Conservation (phyloP, 768 basidiomycete species). For the Termitomyces sp. region DNA sequence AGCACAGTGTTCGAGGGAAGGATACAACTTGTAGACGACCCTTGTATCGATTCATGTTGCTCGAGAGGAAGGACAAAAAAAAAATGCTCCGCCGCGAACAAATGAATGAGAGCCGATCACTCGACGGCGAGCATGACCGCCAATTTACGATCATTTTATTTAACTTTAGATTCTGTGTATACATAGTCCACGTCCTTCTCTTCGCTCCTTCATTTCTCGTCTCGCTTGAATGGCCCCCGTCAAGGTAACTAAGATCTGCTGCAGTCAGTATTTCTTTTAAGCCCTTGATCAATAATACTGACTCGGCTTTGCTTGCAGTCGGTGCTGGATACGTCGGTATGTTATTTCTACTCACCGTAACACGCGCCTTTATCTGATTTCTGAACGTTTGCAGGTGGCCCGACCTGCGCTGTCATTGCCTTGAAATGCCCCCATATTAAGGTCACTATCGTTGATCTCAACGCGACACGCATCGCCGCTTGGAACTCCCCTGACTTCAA, state of each 20-base stretch:
- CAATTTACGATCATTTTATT: background rate
- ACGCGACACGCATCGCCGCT: conserved; percentile 89
- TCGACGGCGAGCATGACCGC: background rate
- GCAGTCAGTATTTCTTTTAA: conserved; percentile 52
- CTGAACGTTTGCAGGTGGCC: conserved; percentile 56
- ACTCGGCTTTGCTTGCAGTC: conserved; percentile 37
- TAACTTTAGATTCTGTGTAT: background rate
- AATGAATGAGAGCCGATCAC: background rate
- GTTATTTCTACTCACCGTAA: conserved; percentile 15
- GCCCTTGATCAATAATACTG: background rate
- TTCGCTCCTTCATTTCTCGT: conserved; percentile 1
- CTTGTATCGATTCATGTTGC: background rate
- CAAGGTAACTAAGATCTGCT: conserved; percentile 78
- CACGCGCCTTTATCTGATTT: background rate
- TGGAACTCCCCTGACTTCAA: conserved; percentile 88
- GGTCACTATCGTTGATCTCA: conserved; percentile 98
- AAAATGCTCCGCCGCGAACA: background rate
- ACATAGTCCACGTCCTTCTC: background rate
- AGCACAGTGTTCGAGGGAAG: background rate
- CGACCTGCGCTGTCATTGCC: conserved; percentile 93
- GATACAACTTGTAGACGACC: background rate
- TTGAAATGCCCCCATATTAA: conserved; percentile 87
- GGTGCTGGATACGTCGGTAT: conserved; percentile 92
- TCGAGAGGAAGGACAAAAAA: background rate
- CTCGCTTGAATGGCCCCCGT: conserved; percentile 41